phyloP scores from a whole-genome alignment of 1,139 yeast genomes.

The Sugiyamaella grinbergsii region DNA sequence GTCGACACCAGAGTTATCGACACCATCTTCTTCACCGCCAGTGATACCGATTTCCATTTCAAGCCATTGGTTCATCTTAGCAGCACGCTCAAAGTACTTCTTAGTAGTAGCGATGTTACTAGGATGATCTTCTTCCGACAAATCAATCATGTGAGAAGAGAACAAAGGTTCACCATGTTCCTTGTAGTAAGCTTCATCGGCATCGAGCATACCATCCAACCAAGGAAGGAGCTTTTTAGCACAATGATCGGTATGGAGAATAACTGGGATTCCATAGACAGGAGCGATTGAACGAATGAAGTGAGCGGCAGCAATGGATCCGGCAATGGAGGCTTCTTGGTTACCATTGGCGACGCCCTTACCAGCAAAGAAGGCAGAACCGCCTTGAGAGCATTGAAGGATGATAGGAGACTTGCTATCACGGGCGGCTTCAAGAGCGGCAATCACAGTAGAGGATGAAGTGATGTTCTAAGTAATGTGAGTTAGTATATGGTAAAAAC shows the following conservation, averaged over 20 bases:
- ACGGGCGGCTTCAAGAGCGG: conserved; percentile 98
- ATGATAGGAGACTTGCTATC: conserved; percentile 94
- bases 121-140: conserved; percentile 95
- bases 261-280: conserved; percentile 92
- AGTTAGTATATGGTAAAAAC: conserved; percentile 17
- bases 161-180: conserved; percentile 90
- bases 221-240: conserved; percentile 97
- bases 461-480: conserved; percentile 77
- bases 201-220: conserved; percentile 97
- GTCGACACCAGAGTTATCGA: conserved; percentile 92
- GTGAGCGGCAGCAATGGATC: conserved; percentile 98
- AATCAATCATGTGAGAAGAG: conserved; percentile 98
- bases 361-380: conserved; percentile 99
- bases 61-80: conserved; percentile 95
- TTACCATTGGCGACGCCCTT: conserved; percentile 94
- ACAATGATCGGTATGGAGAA: conserved; percentile 98
- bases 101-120: conserved; percentile 94
- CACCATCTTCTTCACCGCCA: conserved; percentile 99
- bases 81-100: conserved; percentile 92
- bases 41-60: conserved; percentile 99
- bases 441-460: conserved; percentile 94
- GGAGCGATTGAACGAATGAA: conserved; percentile 97
- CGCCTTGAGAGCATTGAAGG: conserved; percentile 97
- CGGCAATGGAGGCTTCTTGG: conserved; percentile 93
- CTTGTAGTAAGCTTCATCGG: conserved; percentile 91